These are phyloP conservation scores for Didymellaceae sp. DNA, from an alignment of 2,329 filamentous ascomycete genomes.

Conservation along the genomic window DNA sequence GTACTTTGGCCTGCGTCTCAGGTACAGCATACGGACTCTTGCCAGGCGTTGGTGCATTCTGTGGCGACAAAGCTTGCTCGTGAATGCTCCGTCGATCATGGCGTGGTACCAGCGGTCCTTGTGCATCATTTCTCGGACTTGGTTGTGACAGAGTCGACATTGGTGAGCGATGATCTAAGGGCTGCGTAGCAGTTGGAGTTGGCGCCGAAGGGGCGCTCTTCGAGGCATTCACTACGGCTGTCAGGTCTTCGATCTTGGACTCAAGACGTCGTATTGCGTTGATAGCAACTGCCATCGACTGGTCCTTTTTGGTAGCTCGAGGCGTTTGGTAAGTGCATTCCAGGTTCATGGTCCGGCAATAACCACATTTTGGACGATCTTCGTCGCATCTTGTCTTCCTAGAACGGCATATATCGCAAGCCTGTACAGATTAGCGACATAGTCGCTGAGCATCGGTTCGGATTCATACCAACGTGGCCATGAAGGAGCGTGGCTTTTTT, in stretches of 20 bases:
- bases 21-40: constrained; percentile 29
- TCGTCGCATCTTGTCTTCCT: constrained; percentile 64
- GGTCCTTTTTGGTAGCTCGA: constrained; percentile 62
- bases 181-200: constrained; percentile 1
- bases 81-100: constrained; percentile 30
- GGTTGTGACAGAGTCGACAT: constrained; percentile 36
- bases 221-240: constrained; percentile 44
- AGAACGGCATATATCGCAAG: constrained; percentile 60
- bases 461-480: constrained; percentile 44
- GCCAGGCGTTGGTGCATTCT: constrained; percentile 33
- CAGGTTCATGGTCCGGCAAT: constrained; percentile 57
- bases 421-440: constrained; percentile 42
- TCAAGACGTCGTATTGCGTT: constrained; percentile 62
- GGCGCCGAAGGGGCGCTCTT: constrained; percentile 19
- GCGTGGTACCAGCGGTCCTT: constrained; percentile 17
- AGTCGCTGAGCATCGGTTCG: too few relatives aligned
- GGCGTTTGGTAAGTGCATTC: constrained; percentile 62
- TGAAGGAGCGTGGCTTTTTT: constrained; percentile 46
- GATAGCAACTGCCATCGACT: constrained; percentile 62
- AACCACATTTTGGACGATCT: constrained; percentile 58
- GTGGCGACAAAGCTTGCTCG: constrained; percentile 36
- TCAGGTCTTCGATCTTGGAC: constrained; percentile 59
- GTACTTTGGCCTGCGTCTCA: constrained; percentile 34
- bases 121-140: constrained; percentile 30
- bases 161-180: constrained; percentile 37